Conservation (phyloP, 164 flowering plant species). For the Buxus sempervirens region DNA sequence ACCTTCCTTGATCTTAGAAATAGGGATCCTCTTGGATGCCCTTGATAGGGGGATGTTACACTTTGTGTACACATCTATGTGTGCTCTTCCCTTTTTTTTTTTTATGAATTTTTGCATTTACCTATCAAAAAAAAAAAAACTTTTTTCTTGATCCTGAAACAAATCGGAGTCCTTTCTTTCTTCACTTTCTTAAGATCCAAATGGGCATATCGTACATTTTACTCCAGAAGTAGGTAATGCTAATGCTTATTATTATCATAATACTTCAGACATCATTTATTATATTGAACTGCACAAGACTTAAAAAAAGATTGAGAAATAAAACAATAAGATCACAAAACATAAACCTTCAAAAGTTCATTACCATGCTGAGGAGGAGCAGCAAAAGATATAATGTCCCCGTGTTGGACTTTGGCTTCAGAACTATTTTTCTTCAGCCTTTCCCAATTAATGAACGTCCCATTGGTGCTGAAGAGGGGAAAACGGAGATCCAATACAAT, state of each 20-base stretch:
- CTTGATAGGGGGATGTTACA: too few relatives aligned
- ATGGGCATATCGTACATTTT: too few relatives aligned
- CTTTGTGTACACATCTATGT: too few relatives aligned
- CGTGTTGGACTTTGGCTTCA: constrained; percentile 61
- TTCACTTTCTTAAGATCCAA: too few relatives aligned
- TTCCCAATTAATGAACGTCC: constrained; percentile 83
- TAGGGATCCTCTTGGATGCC: too few relatives aligned
- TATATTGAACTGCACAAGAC: background rate
- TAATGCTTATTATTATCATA: background rate
- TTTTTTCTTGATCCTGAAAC: background rate
- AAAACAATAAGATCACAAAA: background rate
- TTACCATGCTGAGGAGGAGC: constrained; percentile 72
- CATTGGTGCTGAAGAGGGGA: constrained; percentile 71
- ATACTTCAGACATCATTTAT: background rate
- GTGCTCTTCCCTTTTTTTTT: too few relatives aligned
- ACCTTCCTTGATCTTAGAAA: too few relatives aligned
- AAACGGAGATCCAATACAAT: constrained; percentile 3
- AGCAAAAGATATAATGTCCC: constrained; percentile 82
- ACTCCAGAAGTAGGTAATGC: too few relatives aligned
- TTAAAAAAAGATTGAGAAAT: background rate
- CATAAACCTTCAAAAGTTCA: background rate
- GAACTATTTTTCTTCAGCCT: constrained; percentile 53
- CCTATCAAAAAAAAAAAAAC: too few relatives aligned
- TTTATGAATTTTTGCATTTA: too few relatives aligned
- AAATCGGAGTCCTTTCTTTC: too few relatives aligned